Percentiles rank a stretch among this genome's conserved stretches.
Evolutionary conservation across 169 alveolate genomes (phyloP).

Genomic region (Blepharisma undulans): DNA sequence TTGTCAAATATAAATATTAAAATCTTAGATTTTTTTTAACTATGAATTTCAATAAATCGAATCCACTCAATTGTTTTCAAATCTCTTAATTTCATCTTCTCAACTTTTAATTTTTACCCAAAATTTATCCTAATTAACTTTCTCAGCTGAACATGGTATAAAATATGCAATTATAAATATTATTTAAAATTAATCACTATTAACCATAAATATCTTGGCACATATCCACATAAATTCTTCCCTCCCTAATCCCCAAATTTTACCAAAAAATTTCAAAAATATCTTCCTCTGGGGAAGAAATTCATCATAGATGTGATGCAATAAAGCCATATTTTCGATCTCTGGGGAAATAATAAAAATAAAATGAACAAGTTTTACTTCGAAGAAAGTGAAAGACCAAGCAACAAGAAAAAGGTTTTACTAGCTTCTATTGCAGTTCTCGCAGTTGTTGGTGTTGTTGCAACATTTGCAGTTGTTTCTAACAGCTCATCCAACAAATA

Average conservation of each 20-base stretch:
- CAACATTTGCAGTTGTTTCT: conserved; percentile 1
- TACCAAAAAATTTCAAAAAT: not conserved
- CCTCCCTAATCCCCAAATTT: not conserved
- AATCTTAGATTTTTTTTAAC: too few relatives aligned
- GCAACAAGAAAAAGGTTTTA: not conserved
- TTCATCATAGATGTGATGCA: not conserved
- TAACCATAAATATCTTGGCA: not conserved
- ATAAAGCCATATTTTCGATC: not conserved
- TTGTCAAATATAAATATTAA: too few relatives aligned
- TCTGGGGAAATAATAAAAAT: not conserved
- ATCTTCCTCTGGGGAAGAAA: not conserved
- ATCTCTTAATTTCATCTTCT: not conserved
- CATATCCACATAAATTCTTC: not conserved
- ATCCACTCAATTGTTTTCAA: too few relatives aligned
- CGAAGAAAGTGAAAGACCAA: not conserved
- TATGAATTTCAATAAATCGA: too few relatives aligned
- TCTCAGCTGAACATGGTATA: not conserved
- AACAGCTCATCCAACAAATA: not conserved
- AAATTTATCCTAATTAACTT: not conserved
- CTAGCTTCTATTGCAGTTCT: conserved; percentile 6
- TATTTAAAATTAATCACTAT: not conserved
- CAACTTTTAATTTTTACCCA: not conserved
- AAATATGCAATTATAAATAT: not conserved
- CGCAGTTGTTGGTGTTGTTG: conserved; percentile 14
- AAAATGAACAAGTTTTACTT: not conserved